phyloP scores from a whole-genome alignment of 306 rosid genomes.

The Dalbergia oliveri region DNA sequence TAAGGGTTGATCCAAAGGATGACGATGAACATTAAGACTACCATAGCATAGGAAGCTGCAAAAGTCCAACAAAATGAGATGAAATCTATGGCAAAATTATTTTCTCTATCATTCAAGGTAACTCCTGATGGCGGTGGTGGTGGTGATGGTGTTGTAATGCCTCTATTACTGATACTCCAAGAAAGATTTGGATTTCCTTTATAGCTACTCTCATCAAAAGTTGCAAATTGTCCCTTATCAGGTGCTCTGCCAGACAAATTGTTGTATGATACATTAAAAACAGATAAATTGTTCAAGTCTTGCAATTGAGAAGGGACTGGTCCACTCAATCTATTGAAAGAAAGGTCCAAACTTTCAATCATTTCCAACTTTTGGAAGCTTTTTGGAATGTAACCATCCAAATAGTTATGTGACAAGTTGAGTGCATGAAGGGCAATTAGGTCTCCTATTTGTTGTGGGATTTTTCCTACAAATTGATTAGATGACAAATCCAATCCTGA shows the following conservation, averaged over 20 bases:
- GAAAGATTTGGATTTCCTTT: conserved; percentile 32
- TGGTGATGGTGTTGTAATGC: background rate
- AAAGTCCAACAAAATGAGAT: conserved; percentile 21
- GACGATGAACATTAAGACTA: background rate
- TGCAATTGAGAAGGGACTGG: conserved; percentile 23
- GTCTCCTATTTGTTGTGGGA: too few relatives aligned
- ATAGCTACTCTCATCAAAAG: conserved; percentile 12
- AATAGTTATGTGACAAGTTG: conserved; percentile 42
- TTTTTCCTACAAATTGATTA: too few relatives aligned
- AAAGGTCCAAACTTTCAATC: background rate
- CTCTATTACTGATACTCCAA: background rate
- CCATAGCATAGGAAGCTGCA: background rate
- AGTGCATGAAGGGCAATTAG: background rate
- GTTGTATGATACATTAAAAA: conserved; percentile 42
- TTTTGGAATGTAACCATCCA: conserved; percentile 12
- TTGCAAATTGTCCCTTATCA: background rate
- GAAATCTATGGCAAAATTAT: conserved; percentile 4
- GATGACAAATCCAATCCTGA: too few relatives aligned
- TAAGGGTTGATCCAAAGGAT: conserved; percentile 34
- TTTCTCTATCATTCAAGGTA: background rate
- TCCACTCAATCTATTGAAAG: conserved; percentile 35
- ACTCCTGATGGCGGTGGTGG: background rate
- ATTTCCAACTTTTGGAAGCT: background rate
- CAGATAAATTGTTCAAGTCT: background rate
- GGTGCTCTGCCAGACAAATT: conserved; percentile 24